Evolutionary conservation across 1,139 yeast genomes (phyloP), one percentile per base, ranked within the genome.

Genomic region (Diutina ranongensis): DNA sequence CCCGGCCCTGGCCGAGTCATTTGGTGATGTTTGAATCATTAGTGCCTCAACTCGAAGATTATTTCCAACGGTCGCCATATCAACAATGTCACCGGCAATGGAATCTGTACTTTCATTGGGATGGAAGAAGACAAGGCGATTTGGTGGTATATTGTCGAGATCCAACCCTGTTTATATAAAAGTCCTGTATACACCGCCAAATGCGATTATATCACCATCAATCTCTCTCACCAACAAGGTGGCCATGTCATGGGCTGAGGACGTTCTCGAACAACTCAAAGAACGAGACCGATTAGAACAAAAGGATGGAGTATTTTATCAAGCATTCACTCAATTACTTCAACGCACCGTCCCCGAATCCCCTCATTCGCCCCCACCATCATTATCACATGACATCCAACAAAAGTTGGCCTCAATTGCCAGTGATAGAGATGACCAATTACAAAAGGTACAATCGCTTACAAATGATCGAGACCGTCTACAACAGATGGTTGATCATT

Each of bases 31-130:
- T 87, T 57, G 83, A 83, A 53, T 79, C 78, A 8, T 58, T 84
- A 52, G 75, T 74, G 44, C 67, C 58, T 3, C 58, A 46, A 25
- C 3, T 16, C 15, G 40, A 27, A 10, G 46, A 60, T 1, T 65
- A 65, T 45, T 55, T 80, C 45, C 48, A 55, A 13, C 65, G 60
- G 2, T 60, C 72, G 1, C 61, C 67, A 2, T 85, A 84, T 56
- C 48, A 52, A 2, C 74, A 72, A 50, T 63, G 71, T 41, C 59
- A 62, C 8, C 66, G 89, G 34, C 71, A 84, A 49, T 89, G 86
- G 68, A 92, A 92, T 55, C 76, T 88, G 40, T 74, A 77, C 48
- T 76, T 80, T 58, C 97, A 89, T 61, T 95, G 97, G 84, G 98
- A 94, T 58, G 57, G 64, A 44, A 70, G 97, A 49, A 69, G 98